Evolutionary conservation across 2,329 filamentous ascomycete species (phyloP).

Genomic region (Drechslerella dactyloides): DNA sequence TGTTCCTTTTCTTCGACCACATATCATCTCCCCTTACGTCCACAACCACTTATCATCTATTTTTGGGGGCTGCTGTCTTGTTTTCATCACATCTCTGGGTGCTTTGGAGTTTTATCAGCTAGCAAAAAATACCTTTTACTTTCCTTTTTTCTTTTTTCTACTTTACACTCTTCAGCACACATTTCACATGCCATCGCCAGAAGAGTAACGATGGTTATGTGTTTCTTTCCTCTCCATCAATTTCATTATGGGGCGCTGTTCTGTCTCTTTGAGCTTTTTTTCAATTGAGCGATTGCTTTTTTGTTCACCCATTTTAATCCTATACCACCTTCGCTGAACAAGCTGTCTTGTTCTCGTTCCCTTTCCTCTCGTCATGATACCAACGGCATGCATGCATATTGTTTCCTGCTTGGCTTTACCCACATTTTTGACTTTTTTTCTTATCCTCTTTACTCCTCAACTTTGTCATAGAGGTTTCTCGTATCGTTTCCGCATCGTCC

Average conservation of each 20-base stretch:
- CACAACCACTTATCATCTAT: conserved; percentile 8
- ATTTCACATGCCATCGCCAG: conserved; percentile 30
- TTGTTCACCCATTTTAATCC: conserved; percentile 40
- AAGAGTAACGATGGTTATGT: conserved; percentile 34
- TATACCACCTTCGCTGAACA: conserved; percentile 18
- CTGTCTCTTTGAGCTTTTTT: conserved; percentile 39
- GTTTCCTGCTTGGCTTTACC: conserved; percentile 15
- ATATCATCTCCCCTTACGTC: background rate
- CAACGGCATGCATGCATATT: conserved; percentile 45
- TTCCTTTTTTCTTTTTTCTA: conserved; percentile 9
- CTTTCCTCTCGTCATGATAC: conserved; percentile 42
- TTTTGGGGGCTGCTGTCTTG: conserved; percentile 27
- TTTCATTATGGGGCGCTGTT: conserved; percentile 22
- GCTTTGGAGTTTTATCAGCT: conserved; percentile 34
- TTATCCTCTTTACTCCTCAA: conserved; percentile 27
- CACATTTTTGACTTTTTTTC: conserved; percentile 13
- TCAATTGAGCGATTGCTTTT: conserved; percentile 10
- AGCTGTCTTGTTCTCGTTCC: conserved; percentile 24
- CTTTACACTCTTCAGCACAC: conserved; percentile 13
- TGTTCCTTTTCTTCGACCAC: conserved; percentile 7
- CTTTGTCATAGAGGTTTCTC: conserved; percentile 46
- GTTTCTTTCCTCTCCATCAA: too few species aligned
- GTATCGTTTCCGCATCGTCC: conserved; percentile 6
- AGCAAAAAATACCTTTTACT: conserved; percentile 2
- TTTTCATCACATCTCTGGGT: conserved; percentile 26